Percentiles rank a stretch among this genome's conserved stretches.
These are phyloP conservation scores for Didymella keratinophila DNA, from an alignment of 2,329 filamentous ascomycete species.

Conservation along the genomic window DNA sequence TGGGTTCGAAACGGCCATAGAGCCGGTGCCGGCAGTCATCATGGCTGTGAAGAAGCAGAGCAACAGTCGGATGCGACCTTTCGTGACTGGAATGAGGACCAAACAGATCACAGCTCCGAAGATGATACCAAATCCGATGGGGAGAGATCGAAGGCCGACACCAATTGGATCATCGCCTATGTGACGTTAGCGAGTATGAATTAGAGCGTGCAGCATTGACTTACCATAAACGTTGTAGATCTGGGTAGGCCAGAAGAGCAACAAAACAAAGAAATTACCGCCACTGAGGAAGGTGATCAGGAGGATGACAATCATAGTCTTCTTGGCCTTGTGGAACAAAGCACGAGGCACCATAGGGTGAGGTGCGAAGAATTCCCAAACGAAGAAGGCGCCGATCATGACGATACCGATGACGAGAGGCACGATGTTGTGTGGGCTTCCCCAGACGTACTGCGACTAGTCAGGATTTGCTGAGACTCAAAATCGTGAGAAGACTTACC, in stretches of 20 bases:
- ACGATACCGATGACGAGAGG: slow-evolving; percentile 62
- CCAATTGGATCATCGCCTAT: slow-evolving; percentile 65
- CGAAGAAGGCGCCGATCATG: slow-evolving; percentile 58
- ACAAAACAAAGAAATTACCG: slow-evolving; percentile 45
- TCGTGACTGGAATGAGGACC: slow-evolving; percentile 63
- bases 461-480: slow-evolving; percentile 46
- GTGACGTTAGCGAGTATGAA: background rate
- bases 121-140: slow-evolving; percentile 70
- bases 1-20: slow-evolving; percentile 58
- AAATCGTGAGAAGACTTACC: slow-evolving; percentile 31
- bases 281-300: slow-evolving; percentile 48
- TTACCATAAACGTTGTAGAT: slow-evolving; percentile 47
- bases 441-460: slow-evolving; percentile 63
- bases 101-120: slow-evolving; percentile 67
- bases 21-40: slow-evolving; percentile 71
- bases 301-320: slow-evolving; percentile 43
- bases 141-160: slow-evolving; percentile 70
- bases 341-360: slow-evolving; percentile 56
- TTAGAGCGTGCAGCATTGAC: background rate
- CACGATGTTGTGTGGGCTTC: slow-evolving; percentile 62
- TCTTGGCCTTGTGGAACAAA: slow-evolving; percentile 42
- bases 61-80: slow-evolving; percentile 66
- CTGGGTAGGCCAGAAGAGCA: slow-evolving; percentile 49
- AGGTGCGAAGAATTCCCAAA: slow-evolving; percentile 57
- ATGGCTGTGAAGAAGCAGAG: slow-evolving; percentile 66